A percentile compares a stretch with the other conserved stretches of the same genome.
Evolutionary conservation across 192 early-diverging fungal species (phyloP).

Genomic region (Dispira simplex): DNA sequence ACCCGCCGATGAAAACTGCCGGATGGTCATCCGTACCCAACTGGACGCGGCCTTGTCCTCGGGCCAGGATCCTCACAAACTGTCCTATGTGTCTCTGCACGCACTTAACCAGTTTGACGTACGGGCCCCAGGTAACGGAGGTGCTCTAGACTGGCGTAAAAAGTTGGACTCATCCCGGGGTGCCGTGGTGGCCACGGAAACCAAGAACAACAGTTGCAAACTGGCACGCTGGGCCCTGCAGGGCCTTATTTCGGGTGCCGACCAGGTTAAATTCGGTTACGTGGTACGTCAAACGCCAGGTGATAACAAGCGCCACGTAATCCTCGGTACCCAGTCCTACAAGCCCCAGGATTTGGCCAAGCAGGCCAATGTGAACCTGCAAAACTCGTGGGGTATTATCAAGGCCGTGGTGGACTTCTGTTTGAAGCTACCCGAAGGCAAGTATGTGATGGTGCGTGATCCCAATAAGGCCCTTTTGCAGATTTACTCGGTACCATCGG

Average conservation of each 20-base stretch:
- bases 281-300: slow-evolving; percentile 62
- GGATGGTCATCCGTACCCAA: slow-evolving; percentile 74
- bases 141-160: slow-evolving; percentile 85
- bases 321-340: slow-evolving; percentile 73
- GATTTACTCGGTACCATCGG: slow-evolving; percentile 61
- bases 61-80: slow-evolving; percentile 21
- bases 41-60: slow-evolving; percentile 63
- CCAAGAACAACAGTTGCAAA: slow-evolving; percentile 95
- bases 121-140: slow-evolving; percentile 64
- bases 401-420: slow-evolving; percentile 86
- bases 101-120: slow-evolving; percentile 92
- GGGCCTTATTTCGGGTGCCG: slow-evolving; percentile 71
- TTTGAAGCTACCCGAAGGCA: slow-evolving; percentile 75
- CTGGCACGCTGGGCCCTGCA: slow-evolving; percentile 93
- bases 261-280: slow-evolving; percentile 82
- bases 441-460: slow-evolving; percentile 90
- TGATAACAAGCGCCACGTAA: slow-evolving; percentile 61
- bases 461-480: slow-evolving; percentile 85
- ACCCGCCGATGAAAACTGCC: slow-evolving; percentile 23
- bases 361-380: slow-evolving; percentile 75
- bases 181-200: slow-evolving; percentile 91
- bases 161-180: slow-evolving; percentile 90
- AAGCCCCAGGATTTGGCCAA: slow-evolving; percentile 78
- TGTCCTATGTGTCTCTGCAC: slow-evolving; percentile 43
- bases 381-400: slow-evolving; percentile 91